Percentiles rank a stretch among this genome's conserved stretches.
Evolutionary conservation across 257 asterid genomes (phyloP).

Genomic region (Solanum stenotomum): DNA sequence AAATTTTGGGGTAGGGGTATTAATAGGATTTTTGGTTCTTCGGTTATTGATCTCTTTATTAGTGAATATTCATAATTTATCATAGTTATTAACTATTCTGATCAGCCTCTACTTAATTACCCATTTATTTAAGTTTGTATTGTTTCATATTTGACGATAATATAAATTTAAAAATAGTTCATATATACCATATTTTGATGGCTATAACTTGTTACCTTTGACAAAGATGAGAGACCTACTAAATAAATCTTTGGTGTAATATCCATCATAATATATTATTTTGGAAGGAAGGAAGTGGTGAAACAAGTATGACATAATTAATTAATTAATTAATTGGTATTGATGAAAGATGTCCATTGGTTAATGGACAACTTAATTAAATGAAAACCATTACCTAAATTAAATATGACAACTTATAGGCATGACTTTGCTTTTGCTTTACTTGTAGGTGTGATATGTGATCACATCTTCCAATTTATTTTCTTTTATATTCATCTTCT

Average conservation of each 20-base stretch:
- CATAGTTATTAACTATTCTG: not conserved
- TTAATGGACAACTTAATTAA: not conserved
- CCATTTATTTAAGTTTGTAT: not conserved
- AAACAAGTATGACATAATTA: not conserved
- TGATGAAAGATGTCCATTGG: not conserved
- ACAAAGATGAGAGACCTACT: not conserved
- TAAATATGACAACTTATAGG: not conserved
- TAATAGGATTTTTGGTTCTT: not conserved
- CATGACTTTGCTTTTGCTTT: not conserved
- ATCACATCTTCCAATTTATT: not conserved
- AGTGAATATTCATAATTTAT: not conserved
- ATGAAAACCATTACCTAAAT: not conserved
- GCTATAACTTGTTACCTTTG: not conserved
- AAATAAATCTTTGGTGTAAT: not conserved
- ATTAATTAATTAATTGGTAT: not conserved
- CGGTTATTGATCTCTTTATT: not conserved
- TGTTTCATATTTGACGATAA: not conserved
- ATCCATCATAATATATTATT: not conserved
- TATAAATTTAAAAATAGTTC: not conserved
- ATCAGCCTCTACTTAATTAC: not conserved
- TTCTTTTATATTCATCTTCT: not conserved
- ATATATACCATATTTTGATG: not conserved
- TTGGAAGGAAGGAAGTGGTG: not conserved
- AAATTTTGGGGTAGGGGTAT: not conserved
- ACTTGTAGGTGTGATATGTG: not conserved